Base-by-base conservation (phyloP, 768 basidiomycete species). In the Mycena albidolilacea region DNA sequence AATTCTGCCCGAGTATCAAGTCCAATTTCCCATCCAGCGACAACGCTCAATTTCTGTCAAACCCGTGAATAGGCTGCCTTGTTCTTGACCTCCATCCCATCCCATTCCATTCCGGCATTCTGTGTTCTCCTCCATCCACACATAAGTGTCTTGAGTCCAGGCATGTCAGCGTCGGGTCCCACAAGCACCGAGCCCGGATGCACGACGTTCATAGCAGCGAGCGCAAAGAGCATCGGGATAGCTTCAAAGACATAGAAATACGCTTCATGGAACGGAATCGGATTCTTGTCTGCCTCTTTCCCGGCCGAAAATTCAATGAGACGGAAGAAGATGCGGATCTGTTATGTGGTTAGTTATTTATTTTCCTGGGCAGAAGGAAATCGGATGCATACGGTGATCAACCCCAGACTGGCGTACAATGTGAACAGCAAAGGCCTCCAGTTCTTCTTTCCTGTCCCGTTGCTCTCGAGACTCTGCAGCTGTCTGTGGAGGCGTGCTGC, bases 231-330 rank as follows among this genome's bases (percentile, higher is more conserved):
- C 76, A 77, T 77, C 57, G 76, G 76, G 44, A 73, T 23, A 19
- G 76, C 76, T 43, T 77, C 76, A 48, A 77, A 67, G 60, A 60
- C 54, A 48, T 77, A 77, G 72, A 73, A 76, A 55, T 62, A 76
- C n/a, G 35, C 68, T 63, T 77, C 76, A 52, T 76, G 71, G 41
- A 54, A 58, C 19, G 73, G 63, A 43, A 76, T n/a, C 38, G 66
- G 38, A 59, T 65, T 64, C 30, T 54, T 37, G 50, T 66, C 43
- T 57, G 55, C 43, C 30, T 67, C 57, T 12, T 59, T 37, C 43
- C 76, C 76, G 37, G 35, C 52, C 23, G 76, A 73, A 61, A 68
- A 77, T 64, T 76, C 71, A 41, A 74, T 60, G 30, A 77, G 72
- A 39, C 76, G 76, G 64, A 69, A 77, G 59, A 77, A 67, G 60